Conservation (phyloP, 257 asterid genomes). For the Fraxinus pennsylvanica region DNA sequence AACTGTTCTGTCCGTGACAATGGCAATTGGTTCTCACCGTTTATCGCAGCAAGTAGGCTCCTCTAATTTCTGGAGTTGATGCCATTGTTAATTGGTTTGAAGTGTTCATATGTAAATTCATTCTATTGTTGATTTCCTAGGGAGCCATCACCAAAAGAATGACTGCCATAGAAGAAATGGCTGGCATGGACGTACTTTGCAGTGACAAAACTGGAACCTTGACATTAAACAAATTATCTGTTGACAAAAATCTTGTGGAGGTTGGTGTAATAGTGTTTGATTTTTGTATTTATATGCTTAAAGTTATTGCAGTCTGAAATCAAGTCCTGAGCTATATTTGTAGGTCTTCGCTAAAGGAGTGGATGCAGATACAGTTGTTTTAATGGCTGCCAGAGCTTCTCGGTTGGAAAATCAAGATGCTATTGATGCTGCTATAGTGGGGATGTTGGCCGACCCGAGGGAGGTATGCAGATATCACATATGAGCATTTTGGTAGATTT, state of each 20-base stretch:
- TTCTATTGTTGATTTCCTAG: constrained; percentile 16
- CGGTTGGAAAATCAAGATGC: constrained; percentile 52
- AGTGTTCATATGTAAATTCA: not conserved
- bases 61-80: not conserved
- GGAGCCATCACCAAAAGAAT: constrained; percentile 49
- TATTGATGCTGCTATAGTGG: constrained; percentile 43
- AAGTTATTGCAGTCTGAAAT: not conserved
- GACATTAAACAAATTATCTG: constrained; percentile 41
- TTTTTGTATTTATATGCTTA: not conserved
- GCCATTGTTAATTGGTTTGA: not conserved
- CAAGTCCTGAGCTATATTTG: constrained; percentile 1
- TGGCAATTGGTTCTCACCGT: constrained; percentile 47
- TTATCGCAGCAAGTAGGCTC: constrained; percentile 35
- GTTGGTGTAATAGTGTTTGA: constrained; percentile 15
- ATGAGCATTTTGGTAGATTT: not conserved
- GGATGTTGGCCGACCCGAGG: constrained; percentile 44
- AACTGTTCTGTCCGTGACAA: constrained; percentile 42
- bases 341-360: constrained; percentile 37
- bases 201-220: constrained; percentile 51
- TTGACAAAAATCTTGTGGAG: constrained; percentile 43
- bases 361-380: constrained; percentile 35
- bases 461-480: constrained; percentile 32
- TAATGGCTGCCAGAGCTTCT: constrained; percentile 48
- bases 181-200: constrained; percentile 52
- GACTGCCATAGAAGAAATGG: constrained; percentile 56